Evolutionary conservation across 257 asterid genomes (phyloP).

Genomic region (Apocynum venetum): DNA sequence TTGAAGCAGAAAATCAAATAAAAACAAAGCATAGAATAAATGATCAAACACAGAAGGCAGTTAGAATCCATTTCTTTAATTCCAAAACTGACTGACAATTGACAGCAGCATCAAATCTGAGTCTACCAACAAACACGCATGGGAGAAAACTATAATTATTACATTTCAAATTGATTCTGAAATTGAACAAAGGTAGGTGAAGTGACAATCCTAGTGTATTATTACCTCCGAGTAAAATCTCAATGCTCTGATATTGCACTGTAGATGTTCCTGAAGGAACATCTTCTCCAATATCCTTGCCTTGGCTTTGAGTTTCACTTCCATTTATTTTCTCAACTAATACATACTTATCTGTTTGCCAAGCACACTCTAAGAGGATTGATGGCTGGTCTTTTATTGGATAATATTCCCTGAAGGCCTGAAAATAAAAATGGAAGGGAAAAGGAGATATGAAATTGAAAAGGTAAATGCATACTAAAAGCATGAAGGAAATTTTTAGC

Average conservation of each 20-base stretch:
- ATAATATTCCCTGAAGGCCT: conserved; percentile 81
- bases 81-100: not conserved
- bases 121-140: not conserved
- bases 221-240: conserved; percentile 77
- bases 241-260: conserved; percentile 58
- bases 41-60: not conserved
- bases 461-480: not conserved
- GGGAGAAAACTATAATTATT: too few species aligned
- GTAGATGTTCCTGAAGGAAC: conserved; percentile 25
- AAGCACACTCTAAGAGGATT: conserved; percentile 50
- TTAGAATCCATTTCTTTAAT: not conserved
- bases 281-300: conserved; percentile 30
- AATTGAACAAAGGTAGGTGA: not conserved
- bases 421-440: conserved; percentile 13
- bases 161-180: not conserved
- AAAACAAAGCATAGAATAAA: not conserved
- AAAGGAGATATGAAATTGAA: not conserved
- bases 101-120: not conserved
- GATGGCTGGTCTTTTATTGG: conserved; percentile 53
- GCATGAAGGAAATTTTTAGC: not conserved
- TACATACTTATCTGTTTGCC: conserved; percentile 68
- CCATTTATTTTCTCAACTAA: conserved; percentile 47
- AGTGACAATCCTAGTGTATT: not conserved
- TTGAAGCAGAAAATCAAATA: not conserved
- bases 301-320: conserved; percentile 39